Conservation (phyloP, 1,284 basidiomycete genomes). For the Gymnopus androsaceus region DNA sequence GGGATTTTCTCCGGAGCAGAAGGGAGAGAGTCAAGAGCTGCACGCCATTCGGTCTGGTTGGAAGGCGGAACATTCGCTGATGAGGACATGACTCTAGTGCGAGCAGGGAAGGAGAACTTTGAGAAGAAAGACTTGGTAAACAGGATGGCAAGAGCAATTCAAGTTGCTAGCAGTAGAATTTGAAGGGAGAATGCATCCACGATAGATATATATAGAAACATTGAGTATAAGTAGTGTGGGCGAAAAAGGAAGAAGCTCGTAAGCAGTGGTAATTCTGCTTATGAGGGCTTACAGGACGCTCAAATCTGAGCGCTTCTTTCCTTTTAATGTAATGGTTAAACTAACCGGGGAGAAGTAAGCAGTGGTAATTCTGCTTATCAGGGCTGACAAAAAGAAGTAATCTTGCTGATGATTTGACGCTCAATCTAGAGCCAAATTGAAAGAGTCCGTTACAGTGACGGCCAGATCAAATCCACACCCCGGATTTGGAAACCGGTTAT, state of each 20-base stretch:
- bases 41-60: conserved; percentile 51
- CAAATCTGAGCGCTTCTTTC: no score
- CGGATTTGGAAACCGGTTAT: no score
- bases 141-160: neutral
- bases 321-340: no score
- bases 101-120: neutral
- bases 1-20: conserved; percentile 64
- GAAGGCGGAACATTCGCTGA: no score
- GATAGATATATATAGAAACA: neutral
- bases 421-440: no score
- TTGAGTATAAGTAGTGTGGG: no score
- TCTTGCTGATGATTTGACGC: conserved; percentile 3
- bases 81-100: neutral
- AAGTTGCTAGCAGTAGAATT: no score
- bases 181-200: neutral
- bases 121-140: neutral
- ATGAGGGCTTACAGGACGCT: no score
- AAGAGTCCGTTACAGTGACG: conserved; percentile 91
- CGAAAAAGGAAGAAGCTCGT: no score
- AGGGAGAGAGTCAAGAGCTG: conserved; percentile 61
- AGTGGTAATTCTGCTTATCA: neutral
- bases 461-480: no score
- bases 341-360: neutral
- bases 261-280: no score
- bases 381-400: conserved; percentile 10